These are phyloP conservation scores for Haematococcus sp. DNA, from an alignment of 139 green algal genomes.

Conservation along the genomic window DNA sequence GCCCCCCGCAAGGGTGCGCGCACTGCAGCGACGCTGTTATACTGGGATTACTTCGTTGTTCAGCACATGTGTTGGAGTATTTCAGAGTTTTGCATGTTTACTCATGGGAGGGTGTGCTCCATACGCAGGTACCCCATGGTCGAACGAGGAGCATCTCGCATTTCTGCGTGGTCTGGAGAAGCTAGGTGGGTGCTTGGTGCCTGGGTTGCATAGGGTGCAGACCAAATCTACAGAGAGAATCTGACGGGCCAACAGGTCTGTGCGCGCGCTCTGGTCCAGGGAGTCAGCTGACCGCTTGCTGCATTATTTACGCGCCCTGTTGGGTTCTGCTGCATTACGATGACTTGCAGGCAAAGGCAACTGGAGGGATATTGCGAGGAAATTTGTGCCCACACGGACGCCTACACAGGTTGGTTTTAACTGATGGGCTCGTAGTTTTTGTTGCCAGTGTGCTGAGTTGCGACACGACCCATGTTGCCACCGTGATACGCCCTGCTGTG, in stretches of 20 bases:
- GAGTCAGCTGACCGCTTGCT: background rate
- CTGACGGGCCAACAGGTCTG: no score
- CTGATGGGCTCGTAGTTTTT: background rate
- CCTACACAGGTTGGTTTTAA: slow-evolving; percentile 61
- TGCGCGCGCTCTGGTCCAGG: background rate
- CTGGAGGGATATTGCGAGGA: slow-evolving; percentile 76
- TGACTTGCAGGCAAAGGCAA: slow-evolving; percentile 45
- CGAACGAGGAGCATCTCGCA: slow-evolving; percentile 72
- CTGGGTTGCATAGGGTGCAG: no score
- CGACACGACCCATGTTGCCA: slow-evolving; percentile 8
- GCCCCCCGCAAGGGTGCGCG: no score
- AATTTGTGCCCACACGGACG: slow-evolving; percentile 72
- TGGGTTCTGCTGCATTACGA: no score
- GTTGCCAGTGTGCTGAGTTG: background rate
- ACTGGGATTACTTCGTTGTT: no score
- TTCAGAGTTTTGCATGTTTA: no score
- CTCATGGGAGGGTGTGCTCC: no score
- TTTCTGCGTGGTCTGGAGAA: slow-evolving; percentile 77
- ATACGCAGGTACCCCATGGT: slow-evolving; percentile 75
- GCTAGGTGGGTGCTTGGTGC: slow-evolving; percentile 39
- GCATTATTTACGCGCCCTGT: no score
- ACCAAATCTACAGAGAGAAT: no score
- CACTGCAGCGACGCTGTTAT: no score
- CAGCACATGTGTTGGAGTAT: no score
- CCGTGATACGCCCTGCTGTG: background rate